Evolutionary conservation across 2,329 filamentous ascomycete genomes (phyloP).

Genomic region (Mycosphaerelloides madeirae): DNA sequence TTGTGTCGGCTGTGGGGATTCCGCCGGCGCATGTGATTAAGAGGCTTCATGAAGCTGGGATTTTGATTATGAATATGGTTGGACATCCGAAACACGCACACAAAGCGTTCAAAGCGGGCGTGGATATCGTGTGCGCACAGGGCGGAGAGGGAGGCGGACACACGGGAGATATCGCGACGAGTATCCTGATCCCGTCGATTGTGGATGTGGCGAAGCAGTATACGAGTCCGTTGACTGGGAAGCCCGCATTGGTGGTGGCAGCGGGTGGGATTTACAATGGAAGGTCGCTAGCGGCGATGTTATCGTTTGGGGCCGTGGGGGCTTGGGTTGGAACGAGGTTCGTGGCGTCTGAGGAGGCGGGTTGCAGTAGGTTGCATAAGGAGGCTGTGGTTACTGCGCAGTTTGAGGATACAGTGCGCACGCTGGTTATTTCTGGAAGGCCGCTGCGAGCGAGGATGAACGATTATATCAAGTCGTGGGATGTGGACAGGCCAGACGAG

Average conservation of each 20-base stretch:
- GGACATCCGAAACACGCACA: slow-evolving; percentile 85
- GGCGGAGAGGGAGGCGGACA: slow-evolving; percentile 92
- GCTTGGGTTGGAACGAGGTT: slow-evolving; percentile 96
- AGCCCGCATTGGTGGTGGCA: slow-evolving; percentile 74
- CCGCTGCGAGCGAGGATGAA: slow-evolving; percentile 78
- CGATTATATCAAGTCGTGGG: slow-evolving; percentile 78
- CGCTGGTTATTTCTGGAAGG: slow-evolving; percentile 75
- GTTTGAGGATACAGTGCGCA: slow-evolving; percentile 75
- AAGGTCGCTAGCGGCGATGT: slow-evolving; percentile 68
- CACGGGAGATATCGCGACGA: slow-evolving; percentile 80
- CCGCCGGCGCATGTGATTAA: slow-evolving; percentile 71
- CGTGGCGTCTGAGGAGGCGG: slow-evolving; percentile 76
- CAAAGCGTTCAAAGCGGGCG: slow-evolving; percentile 80
- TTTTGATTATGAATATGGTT: slow-evolving; percentile 96
- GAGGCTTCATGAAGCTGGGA: slow-evolving; percentile 69
- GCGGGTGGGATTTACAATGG: slow-evolving; percentile 86
- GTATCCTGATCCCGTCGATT: slow-evolving; percentile 80
- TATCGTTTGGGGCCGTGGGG: slow-evolving; percentile 83
- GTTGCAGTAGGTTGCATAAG: slow-evolving; percentile 78
- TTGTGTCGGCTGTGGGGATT: slow-evolving; percentile 84
- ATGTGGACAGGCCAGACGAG: slow-evolving; percentile 62
- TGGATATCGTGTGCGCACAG: slow-evolving; percentile 88
- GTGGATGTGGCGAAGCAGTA: slow-evolving; percentile 76
- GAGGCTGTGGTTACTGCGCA: slow-evolving; percentile 72
- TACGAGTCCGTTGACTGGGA: slow-evolving; percentile 64